phyloP scores from a whole-genome alignment of 331 rosid genomes.

The Rhamnella rubrinervis region DNA sequence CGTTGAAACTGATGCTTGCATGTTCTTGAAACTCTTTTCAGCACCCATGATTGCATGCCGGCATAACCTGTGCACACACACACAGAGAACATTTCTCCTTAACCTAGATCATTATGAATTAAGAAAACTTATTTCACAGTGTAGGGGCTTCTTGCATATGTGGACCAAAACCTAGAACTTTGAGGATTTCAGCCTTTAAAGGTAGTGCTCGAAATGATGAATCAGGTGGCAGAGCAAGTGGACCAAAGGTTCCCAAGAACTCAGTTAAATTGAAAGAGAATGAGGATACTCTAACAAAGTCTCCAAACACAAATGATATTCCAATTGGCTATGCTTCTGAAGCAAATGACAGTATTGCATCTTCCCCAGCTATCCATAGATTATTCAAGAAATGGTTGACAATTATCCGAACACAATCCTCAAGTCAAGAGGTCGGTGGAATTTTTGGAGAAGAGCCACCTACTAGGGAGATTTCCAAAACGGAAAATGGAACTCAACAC shows the following conservation, averaged over 20 bases:
- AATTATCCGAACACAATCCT: conserved; percentile 54
- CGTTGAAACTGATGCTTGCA: background rate
- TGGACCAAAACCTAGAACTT: conserved; percentile 55
- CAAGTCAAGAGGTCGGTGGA: conserved; percentile 48
- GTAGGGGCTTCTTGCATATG: conserved; percentile 63
- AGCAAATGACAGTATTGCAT: conserved; percentile 41
- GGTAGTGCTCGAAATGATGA: conserved; percentile 55
- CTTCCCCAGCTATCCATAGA: conserved; percentile 61
- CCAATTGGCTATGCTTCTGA: conserved; percentile 66
- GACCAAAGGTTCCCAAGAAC: conserved; percentile 55
- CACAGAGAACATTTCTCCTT: background rate
- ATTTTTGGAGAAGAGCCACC: conserved; percentile 51
- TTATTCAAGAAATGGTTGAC: conserved; percentile 71
- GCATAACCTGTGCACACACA: conserved; percentile 8
- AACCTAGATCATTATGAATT: background rate
- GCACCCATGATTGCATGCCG: background rate
- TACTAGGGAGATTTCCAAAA: conserved; percentile 40
- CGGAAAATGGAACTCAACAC: conserved; percentile 29
- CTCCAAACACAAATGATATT: conserved; percentile 59
- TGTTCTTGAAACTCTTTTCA: conserved; percentile 12
- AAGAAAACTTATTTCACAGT: conserved; percentile 61
- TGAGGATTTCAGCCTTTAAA: conserved; percentile 70
- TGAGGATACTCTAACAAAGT: conserved; percentile 42
- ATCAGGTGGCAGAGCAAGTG: conserved; percentile 48
- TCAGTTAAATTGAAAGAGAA: conserved; percentile 60